Base-by-base conservation (phyloP, 805 yeast genomes). In the Kuraishia cidri region DNA sequence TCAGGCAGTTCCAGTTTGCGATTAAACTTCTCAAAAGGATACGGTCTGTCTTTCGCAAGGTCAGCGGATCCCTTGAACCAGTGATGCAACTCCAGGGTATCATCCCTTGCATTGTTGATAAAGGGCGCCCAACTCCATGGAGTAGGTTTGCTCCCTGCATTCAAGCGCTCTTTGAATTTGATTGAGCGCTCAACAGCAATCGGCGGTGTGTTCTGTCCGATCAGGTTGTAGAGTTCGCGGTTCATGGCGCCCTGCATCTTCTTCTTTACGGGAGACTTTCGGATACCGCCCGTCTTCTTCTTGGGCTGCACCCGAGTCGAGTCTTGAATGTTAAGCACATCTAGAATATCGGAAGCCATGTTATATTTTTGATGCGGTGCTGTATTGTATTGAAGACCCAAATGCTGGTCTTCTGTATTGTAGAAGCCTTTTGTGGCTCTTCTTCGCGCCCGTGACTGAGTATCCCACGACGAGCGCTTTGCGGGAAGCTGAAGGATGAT, bases 181-280 rank as follows among this genome's bases (percentile, higher is more conserved):
- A 53, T 58, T n/a, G 59, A 55, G 33, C 62, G 63, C 32, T 65
- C 64, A n/a, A 69, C 70, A n/a, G 68, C 69, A 6, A 70, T 72
- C 0, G 97, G 88, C 1, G 98, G 96, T 2, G 94, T 76, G 53
- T 86, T 86, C 25, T 92, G 88, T 4, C 99, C 98, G 26, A 92
- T 62, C 33, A 94, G 66, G 42, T 81, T 82, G 55, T 81, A 88
- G 34, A 92, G 62, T 52, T 92, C 98, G 44, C 97, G 70, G 40
- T 84, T 88, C 74, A 90, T 81, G 17, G 95, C 95, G 2, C 57
- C 58, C n/a, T n/a, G n/a, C n/a, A n/a, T n/a, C n/a, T n/a, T n/a
- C 20, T 46, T 41, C 34, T 55, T 61, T n/a, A n/a, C 35, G 56
- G n/a, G n/a, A n/a, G n/a, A n/a, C n/a, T n/a, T n/a, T n/a, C n/a